Percentiles rank a stretch among this genome's conserved stretches.
These are phyloP conservation scores for Dioscorea cayenensis DNA, from an alignment of 116 monocot species.

Conservation along the genomic window DNA sequence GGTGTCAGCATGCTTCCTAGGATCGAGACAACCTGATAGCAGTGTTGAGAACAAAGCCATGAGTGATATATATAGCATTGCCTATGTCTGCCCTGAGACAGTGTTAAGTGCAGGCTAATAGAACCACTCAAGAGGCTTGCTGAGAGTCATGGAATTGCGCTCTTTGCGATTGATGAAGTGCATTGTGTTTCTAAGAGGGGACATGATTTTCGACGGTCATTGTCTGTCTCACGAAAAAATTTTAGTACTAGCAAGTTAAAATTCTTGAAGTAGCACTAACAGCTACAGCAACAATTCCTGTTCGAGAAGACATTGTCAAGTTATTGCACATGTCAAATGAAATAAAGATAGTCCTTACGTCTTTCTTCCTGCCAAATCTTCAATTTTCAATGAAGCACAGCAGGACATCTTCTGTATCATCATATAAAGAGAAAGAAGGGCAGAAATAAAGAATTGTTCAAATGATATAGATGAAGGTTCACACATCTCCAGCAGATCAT, in stretches of 20 bases:
- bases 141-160: slow-evolving; percentile 78
- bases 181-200: slow-evolving; percentile 99
- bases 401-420: slow-evolving; percentile 48
- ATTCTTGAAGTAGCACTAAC: slow-evolving; percentile 83
- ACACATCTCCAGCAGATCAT: slow-evolving; percentile 16
- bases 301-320: slow-evolving; percentile 77
- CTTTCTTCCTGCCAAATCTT: slow-evolving; percentile 92
- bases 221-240: slow-evolving; percentile 74
- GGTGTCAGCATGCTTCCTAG: slow-evolving; percentile 93
- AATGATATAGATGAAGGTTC: slow-evolving; percentile 12
- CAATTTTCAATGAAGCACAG: slow-evolving; percentile 87
- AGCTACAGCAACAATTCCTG: slow-evolving; percentile 87
- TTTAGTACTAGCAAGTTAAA: slow-evolving; percentile 63
- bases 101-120: slow-evolving; percentile 71
- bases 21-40: slow-evolving; percentile 91
- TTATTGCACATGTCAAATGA: slow-evolving; percentile 68
- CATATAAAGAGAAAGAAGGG: slow-evolving; percentile 33
- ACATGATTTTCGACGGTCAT: slow-evolving; percentile 95
- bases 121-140: slow-evolving; percentile 83
- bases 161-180: slow-evolving; percentile 99
- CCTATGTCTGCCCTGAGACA: slow-evolving; percentile 98
- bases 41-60: slow-evolving; percentile 83
- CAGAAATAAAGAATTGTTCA: slow-evolving; percentile 12
- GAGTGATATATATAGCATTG: slow-evolving; percentile 70
- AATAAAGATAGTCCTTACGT: slow-evolving; percentile 61